phyloP scores from a whole-genome alignment of 352 stramenopile genomes.

The Globisporangium nodosum region DNA sequence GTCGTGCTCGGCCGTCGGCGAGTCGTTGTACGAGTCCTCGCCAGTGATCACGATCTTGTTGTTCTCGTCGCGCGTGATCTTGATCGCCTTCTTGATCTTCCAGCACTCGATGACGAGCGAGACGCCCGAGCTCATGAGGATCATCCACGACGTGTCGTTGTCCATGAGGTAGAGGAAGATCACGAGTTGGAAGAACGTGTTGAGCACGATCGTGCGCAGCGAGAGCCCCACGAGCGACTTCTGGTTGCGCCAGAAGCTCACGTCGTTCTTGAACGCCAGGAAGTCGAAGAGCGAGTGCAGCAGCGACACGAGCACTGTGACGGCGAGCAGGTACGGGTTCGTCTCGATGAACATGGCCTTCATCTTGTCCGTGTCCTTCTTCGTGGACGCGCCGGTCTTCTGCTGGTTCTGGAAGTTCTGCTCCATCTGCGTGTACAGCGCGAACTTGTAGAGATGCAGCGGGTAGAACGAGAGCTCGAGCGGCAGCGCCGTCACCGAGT shows the following conservation, averaged over 20 bases:
- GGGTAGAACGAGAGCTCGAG: constrained; percentile 86
- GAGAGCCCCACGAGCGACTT: constrained; percentile 95
- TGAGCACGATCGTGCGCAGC: constrained; percentile 92
- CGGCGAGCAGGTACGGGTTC: constrained; percentile 93
- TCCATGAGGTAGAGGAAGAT: constrained; percentile 98
- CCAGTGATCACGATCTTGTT: constrained; percentile 82
- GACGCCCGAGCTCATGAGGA: constrained; percentile 85
- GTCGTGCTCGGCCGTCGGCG: constrained; percentile 78
- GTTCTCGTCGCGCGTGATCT: constrained; percentile 68
- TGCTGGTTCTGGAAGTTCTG: constrained; percentile 91
- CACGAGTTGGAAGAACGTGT: constrained; percentile 96
- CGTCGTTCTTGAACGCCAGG: constrained; percentile 98
- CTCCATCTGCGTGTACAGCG: constrained; percentile 92
- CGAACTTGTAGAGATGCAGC: constrained; percentile 89
- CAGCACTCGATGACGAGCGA: constrained; percentile 87
- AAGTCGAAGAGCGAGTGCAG: constrained; percentile 99
- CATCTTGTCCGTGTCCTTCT: constrained; percentile 89
- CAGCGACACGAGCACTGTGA: constrained; percentile 94
- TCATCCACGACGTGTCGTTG: constrained; percentile 95
- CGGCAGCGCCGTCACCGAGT: constrained; percentile 65
- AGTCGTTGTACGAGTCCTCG: constrained; percentile 78
- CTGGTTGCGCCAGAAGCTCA: constrained; percentile 98
- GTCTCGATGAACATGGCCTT: constrained; percentile 97
- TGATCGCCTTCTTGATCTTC: constrained; percentile 93
- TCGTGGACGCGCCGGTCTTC: constrained; percentile 86